Base-by-base conservation (phyloP, 441 rosid genomes). In the Gossypium davidsonii region DNA sequence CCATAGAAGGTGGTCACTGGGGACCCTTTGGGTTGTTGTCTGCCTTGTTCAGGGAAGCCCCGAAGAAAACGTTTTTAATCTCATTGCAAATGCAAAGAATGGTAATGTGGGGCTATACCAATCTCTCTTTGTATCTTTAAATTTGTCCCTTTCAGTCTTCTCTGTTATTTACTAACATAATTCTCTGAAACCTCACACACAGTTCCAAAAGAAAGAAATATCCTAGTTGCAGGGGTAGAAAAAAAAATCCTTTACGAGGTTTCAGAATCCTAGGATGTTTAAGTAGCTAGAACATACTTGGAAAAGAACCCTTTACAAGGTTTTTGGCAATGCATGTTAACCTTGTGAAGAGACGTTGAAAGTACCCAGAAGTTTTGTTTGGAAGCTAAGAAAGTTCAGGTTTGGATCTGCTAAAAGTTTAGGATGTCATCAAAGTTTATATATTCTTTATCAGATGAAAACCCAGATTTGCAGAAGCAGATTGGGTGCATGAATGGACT, bases 401-500 rank as follows among this genome's bases (percentile, higher is more conserved):
- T 67, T 62, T 61, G 58, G 23, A n/a, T 14, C 72, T 26, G 67
- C 10, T 23, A 3, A 57, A 53, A 59, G 44, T 73, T 67, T 55
- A 75, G 83, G 44, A 91, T 95, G 99, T 83, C 99, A 77, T 83
- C 92, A 25, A 90, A 91, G 73, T 73, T 85, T 68, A 64, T 88
- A 11, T 71, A 85, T 79, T 76, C 85, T 31, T 72, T 89, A 66
- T 78, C 97, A 17, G 99, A 91, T 65, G 97, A 95, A 67, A 90
- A 83, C n/a, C 83, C 92, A 66, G 90, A 85, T 80, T 84, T 88
- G 83, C 86, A 79, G 76, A 93, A 88, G 88, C 97, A 91, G 63
- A 85, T 87, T 74, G 98, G 99, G 55, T 95, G 99, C 79, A 91
- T 93, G 94, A 82, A 86, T 73, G 97, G 97, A 26, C 83, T 95